Evolutionary conservation across 108 stramenopile genomes (phyloP).

Genomic region (Licmophora abbreviata): DNA sequence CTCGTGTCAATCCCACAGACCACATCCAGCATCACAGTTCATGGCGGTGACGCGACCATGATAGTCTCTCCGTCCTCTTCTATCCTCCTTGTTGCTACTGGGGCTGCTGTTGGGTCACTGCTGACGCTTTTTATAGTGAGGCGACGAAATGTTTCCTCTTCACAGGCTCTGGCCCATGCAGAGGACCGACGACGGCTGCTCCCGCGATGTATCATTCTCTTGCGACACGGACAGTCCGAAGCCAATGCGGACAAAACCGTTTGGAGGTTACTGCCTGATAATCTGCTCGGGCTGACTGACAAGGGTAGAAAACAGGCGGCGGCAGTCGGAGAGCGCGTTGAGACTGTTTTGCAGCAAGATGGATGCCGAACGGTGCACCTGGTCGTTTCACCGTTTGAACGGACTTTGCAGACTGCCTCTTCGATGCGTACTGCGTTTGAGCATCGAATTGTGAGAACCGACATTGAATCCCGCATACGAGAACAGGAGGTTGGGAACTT

Average conservation of each 20-base stretch:
- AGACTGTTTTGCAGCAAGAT: slow-evolving; percentile 6
- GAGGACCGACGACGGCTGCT: too few relatives aligned
- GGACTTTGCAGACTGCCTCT: slow-evolving; percentile 34
- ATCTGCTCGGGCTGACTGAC: slow-evolving; percentile 33
- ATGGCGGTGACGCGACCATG: too few relatives aligned
- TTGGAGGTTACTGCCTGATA: slow-evolving; percentile 24
- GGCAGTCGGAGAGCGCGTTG: slow-evolving; percentile 40
- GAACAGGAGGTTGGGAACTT: slow-evolving; percentile 50
- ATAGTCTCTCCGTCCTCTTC: too few relatives aligned
- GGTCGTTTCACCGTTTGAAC: slow-evolving; percentile 45
- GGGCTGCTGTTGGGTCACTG: too few relatives aligned
- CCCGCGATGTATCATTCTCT: slow-evolving; percentile 25
- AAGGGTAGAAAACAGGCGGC: slow-evolving; percentile 41
- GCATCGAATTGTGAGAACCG: slow-evolving; percentile 16
- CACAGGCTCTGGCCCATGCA: too few relatives aligned
- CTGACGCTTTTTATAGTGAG: too few relatives aligned
- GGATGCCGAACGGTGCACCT: slow-evolving; percentile 15
- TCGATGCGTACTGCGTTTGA: slow-evolving; percentile 14
- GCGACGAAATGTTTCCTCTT: too few relatives aligned
- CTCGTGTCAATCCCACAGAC: too few relatives aligned
- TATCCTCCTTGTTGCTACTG: too few relatives aligned
- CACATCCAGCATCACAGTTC: too few relatives aligned
- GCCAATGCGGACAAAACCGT: slow-evolving; percentile 26
- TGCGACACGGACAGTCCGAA: slow-evolving; percentile 30
- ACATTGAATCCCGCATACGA: slow-evolving; percentile 22